A percentile compares a stretch with the other conserved stretches of the same genome.
phyloP scores from a whole-genome alignment of 1,139 yeast species.

The Geotrichum bryndzae region DNA sequence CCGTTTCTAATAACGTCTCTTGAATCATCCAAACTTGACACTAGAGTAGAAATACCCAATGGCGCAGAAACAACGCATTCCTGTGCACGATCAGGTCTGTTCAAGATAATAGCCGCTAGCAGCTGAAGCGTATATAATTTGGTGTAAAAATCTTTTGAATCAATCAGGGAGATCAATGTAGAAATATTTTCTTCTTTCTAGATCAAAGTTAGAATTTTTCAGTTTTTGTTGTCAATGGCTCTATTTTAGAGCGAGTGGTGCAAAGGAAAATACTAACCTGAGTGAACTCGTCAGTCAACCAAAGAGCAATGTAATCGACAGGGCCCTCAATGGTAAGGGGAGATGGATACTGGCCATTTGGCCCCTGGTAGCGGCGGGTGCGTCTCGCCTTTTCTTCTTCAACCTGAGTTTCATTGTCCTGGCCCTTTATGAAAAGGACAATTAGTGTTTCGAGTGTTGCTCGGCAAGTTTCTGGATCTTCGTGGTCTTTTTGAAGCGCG shows the following conservation, averaged over 20 bases:
- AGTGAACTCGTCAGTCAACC: conserved; percentile 93
- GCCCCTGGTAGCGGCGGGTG: conserved; percentile 17
- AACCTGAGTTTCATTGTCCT: conserved; percentile 37
- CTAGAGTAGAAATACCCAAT: conserved; percentile 71
- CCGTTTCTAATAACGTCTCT: conserved; percentile 83
- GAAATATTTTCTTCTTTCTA: conserved; percentile 48
- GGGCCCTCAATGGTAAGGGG: conserved; percentile 48
- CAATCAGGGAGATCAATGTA: conserved; percentile 51
- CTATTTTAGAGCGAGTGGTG: neutral
- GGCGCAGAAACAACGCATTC: conserved; percentile 70
- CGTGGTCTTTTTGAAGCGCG: conserved; percentile 59
- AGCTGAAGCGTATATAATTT: conserved; percentile 77
- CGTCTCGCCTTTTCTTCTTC: conserved; percentile 43
- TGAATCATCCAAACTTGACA: conserved; percentile 58
- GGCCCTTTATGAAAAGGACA: conserved; percentile 54
- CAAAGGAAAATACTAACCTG: conserved; percentile 38
- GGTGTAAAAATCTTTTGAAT: conserved; percentile 61
- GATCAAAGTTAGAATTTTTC: conserved; percentile 1
- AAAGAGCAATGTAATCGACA: conserved; percentile 80
- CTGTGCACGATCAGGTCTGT: conserved; percentile 69
- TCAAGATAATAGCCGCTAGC: conserved; percentile 73
- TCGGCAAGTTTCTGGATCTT: conserved; percentile 67
- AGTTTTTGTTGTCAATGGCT: neutral
- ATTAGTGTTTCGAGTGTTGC: conserved; percentile 82
- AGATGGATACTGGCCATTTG: conserved; percentile 56